Base-by-base conservation (phyloP, 768 basidiomycete species). In the Pisolithus tinctorius region DNA sequence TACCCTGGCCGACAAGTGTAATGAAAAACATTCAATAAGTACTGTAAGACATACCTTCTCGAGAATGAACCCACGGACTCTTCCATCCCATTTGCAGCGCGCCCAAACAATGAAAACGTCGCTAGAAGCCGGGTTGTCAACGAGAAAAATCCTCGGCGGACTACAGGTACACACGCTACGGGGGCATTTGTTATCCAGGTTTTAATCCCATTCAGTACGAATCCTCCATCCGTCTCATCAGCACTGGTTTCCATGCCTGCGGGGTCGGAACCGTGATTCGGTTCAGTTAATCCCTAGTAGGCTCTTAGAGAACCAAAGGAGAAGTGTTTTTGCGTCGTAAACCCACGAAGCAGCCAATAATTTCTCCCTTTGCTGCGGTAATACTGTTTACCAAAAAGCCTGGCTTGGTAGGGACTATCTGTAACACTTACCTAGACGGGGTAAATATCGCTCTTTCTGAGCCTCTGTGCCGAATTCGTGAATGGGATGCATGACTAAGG, bases 121-220 rank as follows among this genome's bases (percentile, higher is more conserved):
- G 1, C 89, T 92, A 47, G 6, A 27, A 52, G 20, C 38, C 42
- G 49, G 50, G 38, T 37, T 13, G 50, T 52, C 59, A 31, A 58
- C 55, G 44, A 8, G 50, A 14, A 45, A 23, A 36, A 41, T 17
- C 34, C 46, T 36, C 42, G 45, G 39, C 27, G 55, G 44, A 38
- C 34, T 36, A 45, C 40, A 9, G 45, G 39, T 40, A 74, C 84
- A 69, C 63, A 90, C 84, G 93, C 92, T 49, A 89, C 82, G 8
- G 93, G 93, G 1, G 93, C 82, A 63, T 96, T 96, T 13, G 92
- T 82, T 63, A 98, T 98, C 95, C 95, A 98, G 0, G 93, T 98
- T 75, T 98, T 98, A 68, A 88, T 88, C 47, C 95, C 95, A 56
- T 83, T 88, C 48, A 98, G 63, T 25, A 88, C 69, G 68, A 84